Base-by-base conservation (phyloP, 805 yeast species). In the Metschnikowia borealis region DNA sequence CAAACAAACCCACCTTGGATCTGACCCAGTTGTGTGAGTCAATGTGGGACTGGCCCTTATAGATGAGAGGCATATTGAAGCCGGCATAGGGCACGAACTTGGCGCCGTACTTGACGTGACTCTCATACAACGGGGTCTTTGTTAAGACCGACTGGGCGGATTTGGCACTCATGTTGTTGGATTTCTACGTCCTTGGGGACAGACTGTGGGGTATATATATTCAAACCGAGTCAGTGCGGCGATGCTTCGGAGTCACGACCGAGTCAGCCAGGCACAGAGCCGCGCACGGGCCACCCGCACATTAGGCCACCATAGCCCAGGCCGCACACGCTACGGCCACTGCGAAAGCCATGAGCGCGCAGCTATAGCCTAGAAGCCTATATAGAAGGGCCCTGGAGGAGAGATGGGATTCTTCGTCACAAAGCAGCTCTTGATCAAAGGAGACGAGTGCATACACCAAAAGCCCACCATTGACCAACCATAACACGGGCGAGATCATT, bases 21-120 rank as follows among this genome's bases (percentile, higher is more conserved):
- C 99, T 81, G 0, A 92, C 95, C 98, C 98, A 94, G 47, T 85
- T 80, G 71, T 94, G 99, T 0, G 97, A 90, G 54, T 90, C 96
- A 38, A 89, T 83, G 67, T 92, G 98, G 1, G 88, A 70, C 69
- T 88, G 96, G n/a, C 78, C 83, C 55, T 81, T 78, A 73, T 91
- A 94, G 31, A 89, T 69, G 8, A 94, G 90, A 1, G 99, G 99
- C 97, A 94, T 92, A 43, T 85, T 81, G 62, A 81, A 94, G n/a
- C 97, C 97, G 15, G 98, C 98, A 69, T 88, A 94, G 41, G 95
- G 95, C 3, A 91, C 98, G 85, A 94, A 85, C 49, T 87, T 90
- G 13, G 90, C 99, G 5, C 90, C 92, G 42, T 82, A 73, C 49
- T 80, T 79, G 34, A 85, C 73, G 65, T 94, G 97, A 21, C 89